Base-by-base conservation (phyloP, 2,329 filamentous ascomycete genomes). In the Cadophora luteo-olivacea region DNA sequence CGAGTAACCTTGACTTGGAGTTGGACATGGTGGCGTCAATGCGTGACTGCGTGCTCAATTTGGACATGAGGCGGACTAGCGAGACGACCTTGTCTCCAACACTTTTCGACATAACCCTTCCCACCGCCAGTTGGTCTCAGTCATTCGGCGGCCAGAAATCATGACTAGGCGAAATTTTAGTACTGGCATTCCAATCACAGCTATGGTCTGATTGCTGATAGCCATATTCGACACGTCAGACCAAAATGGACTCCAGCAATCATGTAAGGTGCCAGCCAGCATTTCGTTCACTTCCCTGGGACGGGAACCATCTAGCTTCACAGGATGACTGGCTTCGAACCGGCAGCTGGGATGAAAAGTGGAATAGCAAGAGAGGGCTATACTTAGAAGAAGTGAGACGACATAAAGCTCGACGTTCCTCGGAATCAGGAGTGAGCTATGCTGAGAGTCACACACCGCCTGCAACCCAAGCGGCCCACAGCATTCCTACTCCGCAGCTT, bases 191-290 rank as follows among this genome's bases (percentile, higher is more conserved):
- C 41, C 41, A 45, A 19, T 19, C 11, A 14, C 36, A 38, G 36
- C 36, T 38, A 29, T 45, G 41, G 16, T 29, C 14, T 29, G 51
- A 29, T 54, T 29, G 3, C 51, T 24, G 29, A 54, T 16, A 24
- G 3, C 29, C 24, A 12, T 12, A 29, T 29, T 14, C 24, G 14
- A 54, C 51, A 54, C 51, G 51, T 19, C 51, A 54, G 24, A 29
- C 14, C 14, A 29, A 19, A 16, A 54, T 54, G 51, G 51, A 54
- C 11, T 19, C 51, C 24, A 29, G 29, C 24, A 29, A 14, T 54
- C 24, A 54, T 54, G 24, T 29, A 54, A 54, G 51, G 51, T 29
- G 51, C 51, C 51, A 54, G 51, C 51, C 51, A 16, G 29, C 24
- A 54, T 54, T 29, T 7, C 7, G 8, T 11, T 38, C 36, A 29